Conservation (phyloP, 1,139 yeast species). For the Suhomyces bolitotheri region DNA sequence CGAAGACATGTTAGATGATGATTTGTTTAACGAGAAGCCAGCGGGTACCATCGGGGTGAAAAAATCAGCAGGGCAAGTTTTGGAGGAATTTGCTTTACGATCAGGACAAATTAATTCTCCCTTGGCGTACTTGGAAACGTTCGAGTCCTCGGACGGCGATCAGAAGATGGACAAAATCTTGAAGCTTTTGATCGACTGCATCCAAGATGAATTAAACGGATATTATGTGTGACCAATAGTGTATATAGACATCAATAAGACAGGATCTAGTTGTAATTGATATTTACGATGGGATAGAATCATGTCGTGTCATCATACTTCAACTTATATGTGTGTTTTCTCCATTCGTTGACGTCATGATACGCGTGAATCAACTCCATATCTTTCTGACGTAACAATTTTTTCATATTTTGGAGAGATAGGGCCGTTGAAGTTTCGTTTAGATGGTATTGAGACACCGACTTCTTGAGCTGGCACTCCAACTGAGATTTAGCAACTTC, state of each 20-base stretch:
- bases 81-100: constrained; percentile 1
- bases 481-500: not conserved
- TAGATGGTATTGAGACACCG: not conserved
- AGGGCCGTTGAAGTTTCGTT: not conserved
- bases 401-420: not conserved
- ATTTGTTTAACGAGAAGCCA: constrained; percentile 15
- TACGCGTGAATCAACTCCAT: constrained; percentile 4
- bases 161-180: constrained; percentile 1
- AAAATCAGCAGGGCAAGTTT: constrained; percentile 3
- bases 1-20: constrained; percentile 17
- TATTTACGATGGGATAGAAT: too few species aligned
- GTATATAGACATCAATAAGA: too few species aligned
- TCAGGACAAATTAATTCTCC: constrained; percentile 1
- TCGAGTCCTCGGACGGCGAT: constrained; percentile 4
- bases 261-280: too few species aligned
- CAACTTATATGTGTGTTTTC: constrained; percentile 1
- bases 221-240: constrained; percentile 13
- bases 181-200: constrained; percentile 13
- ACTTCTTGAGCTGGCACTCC: not conserved
- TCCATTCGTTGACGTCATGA: constrained; percentile 1
- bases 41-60: not conserved
- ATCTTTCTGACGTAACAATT: constrained; percentile 1
- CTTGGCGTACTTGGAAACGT: constrained; percentile 2
- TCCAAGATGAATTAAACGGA: constrained; percentile 15
- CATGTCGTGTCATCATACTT: constrained; percentile 1